Evolutionary conservation across 2,329 filamentous ascomycete genomes (phyloP), one percentile per base, ranked within the genome.

Genomic region (Alternaria alternata): DNA sequence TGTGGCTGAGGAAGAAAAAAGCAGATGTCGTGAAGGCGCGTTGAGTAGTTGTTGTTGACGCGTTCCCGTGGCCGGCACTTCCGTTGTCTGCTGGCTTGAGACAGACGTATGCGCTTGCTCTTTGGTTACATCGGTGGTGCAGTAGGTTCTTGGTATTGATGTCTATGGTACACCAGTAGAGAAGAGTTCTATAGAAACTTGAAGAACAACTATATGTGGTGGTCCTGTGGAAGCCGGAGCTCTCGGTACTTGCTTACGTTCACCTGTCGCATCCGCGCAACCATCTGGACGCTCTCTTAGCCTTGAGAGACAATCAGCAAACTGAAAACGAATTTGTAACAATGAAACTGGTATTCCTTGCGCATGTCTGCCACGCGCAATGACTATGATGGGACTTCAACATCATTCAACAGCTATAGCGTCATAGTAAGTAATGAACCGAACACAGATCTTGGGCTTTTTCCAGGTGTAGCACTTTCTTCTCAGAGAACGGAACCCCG

Each of bases 21-120:
- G 24, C 52, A 60, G 52, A 51, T 44, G 49, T 44, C 43, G 51
- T 51, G 51, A 51, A 51, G 43, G 43, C 44, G 55, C 34, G 51
- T 36, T 53, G 30, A 26, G 24, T 26, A 24, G 28, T 32, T 20
- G 28, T 28, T 38, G 22, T 41, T 51, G 39, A 38, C 57, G 24
- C 46, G 24, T 20, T 36, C 30, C 12, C 18, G n/a, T 20, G 11
- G 44, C 32, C 44, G 57, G 44, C n/a, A 54, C 28, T 30, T 43
- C 51, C 39, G 51, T 16, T 46, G 32, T 36, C 32, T 26, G 30
- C 20, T 32, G 42, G 7, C 5, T 36, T 38, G 7, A 49, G 46
- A 22, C 7, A 26, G 20, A 38, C 30, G 8, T n/a, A 49, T 36
- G 32, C 20, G 5, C 36, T 38, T 38, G 32, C 34, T 24, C 11